Evolutionary conservation across 257 asterid species (phyloP).

Genomic region (Jacaranda copaia): DNA sequence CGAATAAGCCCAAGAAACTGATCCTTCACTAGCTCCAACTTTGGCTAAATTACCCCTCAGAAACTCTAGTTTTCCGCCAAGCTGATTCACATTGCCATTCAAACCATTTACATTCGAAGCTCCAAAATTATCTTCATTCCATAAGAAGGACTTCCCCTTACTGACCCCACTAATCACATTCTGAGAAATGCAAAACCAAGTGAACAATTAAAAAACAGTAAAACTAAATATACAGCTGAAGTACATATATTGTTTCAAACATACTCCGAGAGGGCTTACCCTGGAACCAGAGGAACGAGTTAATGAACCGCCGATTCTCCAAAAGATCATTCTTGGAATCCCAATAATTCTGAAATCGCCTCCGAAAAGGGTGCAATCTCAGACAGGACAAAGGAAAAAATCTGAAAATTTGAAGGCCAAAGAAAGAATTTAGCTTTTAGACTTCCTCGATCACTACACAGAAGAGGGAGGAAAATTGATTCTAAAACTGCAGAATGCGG

Average conservation of each 20-base stretch:
- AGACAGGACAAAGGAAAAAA: no score
- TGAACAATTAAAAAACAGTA: not conserved
- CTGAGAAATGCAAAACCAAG: slow-evolving; percentile 45
- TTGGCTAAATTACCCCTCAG: slow-evolving; percentile 70
- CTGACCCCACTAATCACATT: slow-evolving; percentile 57
- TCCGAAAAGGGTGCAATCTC: no score
- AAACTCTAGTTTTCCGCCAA: slow-evolving; percentile 63
- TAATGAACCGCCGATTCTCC: slow-evolving; percentile 57
- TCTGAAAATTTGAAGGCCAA: no score
- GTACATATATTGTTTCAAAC: not conserved
- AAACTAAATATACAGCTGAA: not conserved
- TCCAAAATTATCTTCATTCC: slow-evolving; percentile 44
- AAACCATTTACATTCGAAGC: slow-evolving; percentile 42
- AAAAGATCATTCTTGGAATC: slow-evolving; percentile 54
- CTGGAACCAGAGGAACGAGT: slow-evolving; percentile 62
- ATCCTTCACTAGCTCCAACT: slow-evolving; percentile 46
- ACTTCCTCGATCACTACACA: no score
- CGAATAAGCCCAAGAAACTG: slow-evolving; percentile 40
- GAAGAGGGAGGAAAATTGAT: no score
- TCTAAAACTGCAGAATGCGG: no score
- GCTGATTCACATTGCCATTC: slow-evolving; percentile 31
- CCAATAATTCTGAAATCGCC: not conserved
- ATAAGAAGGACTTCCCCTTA: slow-evolving; percentile 43
- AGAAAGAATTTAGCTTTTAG: no score
- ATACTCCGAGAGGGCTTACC: slow-evolving; percentile 46